Evolutionary conservation across 495 filamentous ascomycete genomes (phyloP).

Genomic region (Sabuloglossum arenarium): DNA sequence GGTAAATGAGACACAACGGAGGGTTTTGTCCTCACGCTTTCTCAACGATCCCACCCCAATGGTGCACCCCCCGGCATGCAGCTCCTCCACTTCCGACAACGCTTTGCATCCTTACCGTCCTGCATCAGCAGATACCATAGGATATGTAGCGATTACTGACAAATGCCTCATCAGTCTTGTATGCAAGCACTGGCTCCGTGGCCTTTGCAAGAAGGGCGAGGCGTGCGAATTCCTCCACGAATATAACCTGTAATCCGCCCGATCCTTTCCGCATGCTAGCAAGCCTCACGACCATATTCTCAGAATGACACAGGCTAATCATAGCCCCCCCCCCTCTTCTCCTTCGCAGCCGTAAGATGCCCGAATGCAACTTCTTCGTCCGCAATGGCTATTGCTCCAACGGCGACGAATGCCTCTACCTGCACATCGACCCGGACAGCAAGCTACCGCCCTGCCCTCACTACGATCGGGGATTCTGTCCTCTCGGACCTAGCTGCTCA

Average conservation of each 20-base stretch:
- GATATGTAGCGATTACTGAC: not conserved
- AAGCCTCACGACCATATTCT: not conserved
- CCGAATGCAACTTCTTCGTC: conserved; percentile 83
- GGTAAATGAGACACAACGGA: not conserved
- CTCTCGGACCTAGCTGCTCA: conserved; percentile 64
- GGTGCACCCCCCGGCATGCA: not conserved
- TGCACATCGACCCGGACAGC: conserved; percentile 71
- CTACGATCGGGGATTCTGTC: conserved; percentile 91
- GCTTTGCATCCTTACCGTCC: conserved; percentile 13
- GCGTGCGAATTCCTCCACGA: conserved; percentile 94
- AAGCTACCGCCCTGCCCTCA: conserved; percentile 74
- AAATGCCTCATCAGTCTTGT: conserved; percentile 34
- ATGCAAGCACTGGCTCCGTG: conserved; percentile 97
- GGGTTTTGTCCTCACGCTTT: not conserved
- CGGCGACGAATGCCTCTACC: conserved; percentile 89
- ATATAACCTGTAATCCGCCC: conserved; percentile 53
- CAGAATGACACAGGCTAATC: not conserved
- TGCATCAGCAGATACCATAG: conserved; percentile 8
- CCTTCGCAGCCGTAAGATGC: conserved; percentile 52
- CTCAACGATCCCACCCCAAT: not conserved
- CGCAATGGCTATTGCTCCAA: conserved; percentile 85
- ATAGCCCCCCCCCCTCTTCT: not conserved
- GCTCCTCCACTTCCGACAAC: not conserved
- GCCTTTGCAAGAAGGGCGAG: conserved; percentile 91
- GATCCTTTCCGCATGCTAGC: not conserved